A percentile compares a stretch with the other conserved stretches of the same genome.
These are phyloP conservation scores for Trichophyton verrucosum DNA, from an alignment of 2,329 filamentous ascomycete species.

Conservation along the genomic window DNA sequence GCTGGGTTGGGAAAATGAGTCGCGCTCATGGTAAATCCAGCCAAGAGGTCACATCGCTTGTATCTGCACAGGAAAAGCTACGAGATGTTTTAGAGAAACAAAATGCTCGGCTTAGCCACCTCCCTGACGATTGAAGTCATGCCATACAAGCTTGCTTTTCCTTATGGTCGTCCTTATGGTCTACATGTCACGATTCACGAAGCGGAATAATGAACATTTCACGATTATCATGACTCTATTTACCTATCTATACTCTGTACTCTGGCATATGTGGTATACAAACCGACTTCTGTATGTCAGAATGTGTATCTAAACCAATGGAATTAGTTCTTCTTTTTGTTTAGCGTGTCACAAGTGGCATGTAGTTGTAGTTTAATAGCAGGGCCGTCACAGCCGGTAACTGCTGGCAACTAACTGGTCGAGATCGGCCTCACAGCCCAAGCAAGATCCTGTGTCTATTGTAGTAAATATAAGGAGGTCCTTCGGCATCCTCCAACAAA, in stretches of 20 bases:
- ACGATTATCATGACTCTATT: not conserved
- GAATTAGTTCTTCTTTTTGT: no score
- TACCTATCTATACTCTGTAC: not conserved
- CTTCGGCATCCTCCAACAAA: no score
- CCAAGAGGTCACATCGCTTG: slow-evolving; percentile 7
- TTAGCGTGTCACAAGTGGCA: no score
- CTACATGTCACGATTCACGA: not conserved
- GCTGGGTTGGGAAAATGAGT: slow-evolving; percentile 23
- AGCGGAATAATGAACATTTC: not conserved
- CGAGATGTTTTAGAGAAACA: slow-evolving; percentile 26
- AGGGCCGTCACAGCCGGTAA: no score
- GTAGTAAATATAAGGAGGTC: no score
- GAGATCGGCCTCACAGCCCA: no score
- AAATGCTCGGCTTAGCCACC: not conserved
- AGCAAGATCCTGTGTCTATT: no score
- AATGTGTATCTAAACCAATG: no score
- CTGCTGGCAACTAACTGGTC: no score
- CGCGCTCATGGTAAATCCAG: slow-evolving; percentile 8
- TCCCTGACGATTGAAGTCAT: not conserved
- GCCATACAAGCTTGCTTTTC: not conserved
- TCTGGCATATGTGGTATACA: no score
- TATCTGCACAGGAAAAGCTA: slow-evolving; percentile 26
- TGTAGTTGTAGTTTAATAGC: no score
- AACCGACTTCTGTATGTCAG: no score
- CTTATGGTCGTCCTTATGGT: not conserved